phyloP scores from a whole-genome alignment of 2,329 filamentous ascomycete species.

The Claviceps pazoutovae region DNA sequence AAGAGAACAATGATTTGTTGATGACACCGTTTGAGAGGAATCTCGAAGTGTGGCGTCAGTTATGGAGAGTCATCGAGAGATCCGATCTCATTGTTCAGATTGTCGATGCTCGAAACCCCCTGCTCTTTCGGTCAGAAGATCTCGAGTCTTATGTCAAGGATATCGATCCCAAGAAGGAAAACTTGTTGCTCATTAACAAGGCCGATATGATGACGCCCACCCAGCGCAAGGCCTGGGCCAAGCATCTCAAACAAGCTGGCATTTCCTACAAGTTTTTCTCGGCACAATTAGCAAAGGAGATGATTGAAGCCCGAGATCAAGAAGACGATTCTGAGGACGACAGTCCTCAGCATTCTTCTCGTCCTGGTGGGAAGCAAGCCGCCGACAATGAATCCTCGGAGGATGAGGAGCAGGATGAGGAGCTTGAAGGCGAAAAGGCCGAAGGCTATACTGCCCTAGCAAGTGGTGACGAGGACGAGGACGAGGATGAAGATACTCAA shows the following conservation, averaged over 20 bases:
- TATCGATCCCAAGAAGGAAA: constrained; percentile 75
- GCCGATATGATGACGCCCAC: constrained; percentile 93
- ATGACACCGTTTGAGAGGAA: constrained; percentile 98
- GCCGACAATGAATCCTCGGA: constrained; percentile 10
- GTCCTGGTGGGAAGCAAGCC: constrained; percentile 17
- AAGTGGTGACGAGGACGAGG: constrained; percentile 20
- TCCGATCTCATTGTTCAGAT: constrained; percentile 96
- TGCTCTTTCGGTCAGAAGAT: constrained; percentile 90
- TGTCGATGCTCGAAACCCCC: constrained; percentile 87
- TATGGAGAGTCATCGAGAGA: constrained; percentile 96
- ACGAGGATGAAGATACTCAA: constrained; percentile 46
- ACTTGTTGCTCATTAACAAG: constrained; percentile 91
- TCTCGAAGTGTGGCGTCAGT: constrained; percentile 90
- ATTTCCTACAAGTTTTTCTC: constrained; percentile 97
- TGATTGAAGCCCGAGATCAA: constrained; percentile 58
- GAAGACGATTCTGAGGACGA: constrained; percentile 32
- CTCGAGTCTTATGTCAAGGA: constrained; percentile 90
- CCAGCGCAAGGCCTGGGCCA: constrained; percentile 74
- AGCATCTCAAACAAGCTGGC: constrained; percentile 64
- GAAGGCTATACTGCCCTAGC: constrained; percentile 18
- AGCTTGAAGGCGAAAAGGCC: constrained; percentile 23
- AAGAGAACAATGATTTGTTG: constrained; percentile 84
- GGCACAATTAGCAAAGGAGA: constrained; percentile 77
- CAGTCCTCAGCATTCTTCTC: constrained; percentile 8
- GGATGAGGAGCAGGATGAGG: constrained; percentile 24